Conservation (phyloP, 164 flowering plant species). For the Protea cynaroides region DNA sequence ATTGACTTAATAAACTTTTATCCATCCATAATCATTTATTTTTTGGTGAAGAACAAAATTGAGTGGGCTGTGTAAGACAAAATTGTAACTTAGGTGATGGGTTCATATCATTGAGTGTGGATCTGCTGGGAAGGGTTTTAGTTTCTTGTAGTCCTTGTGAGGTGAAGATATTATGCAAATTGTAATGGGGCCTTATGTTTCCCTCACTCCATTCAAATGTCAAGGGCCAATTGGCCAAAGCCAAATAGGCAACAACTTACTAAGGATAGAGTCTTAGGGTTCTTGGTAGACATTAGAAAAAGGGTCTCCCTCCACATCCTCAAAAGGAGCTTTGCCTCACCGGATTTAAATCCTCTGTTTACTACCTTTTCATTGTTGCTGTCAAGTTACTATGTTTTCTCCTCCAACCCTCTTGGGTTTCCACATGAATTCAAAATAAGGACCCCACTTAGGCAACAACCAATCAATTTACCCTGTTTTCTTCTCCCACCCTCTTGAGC, state of each 20-base stretch:
- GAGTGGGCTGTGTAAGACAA: not conserved
- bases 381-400: slow-evolving; percentile 11
- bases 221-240: too few relatives aligned
- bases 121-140: not conserved
- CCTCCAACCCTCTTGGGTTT: not conserved
- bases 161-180: not conserved
- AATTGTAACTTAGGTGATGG: not conserved
- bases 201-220: slow-evolving; percentile 17
- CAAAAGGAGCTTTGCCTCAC: too few relatives aligned
- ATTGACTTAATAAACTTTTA: too few relatives aligned
- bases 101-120: not conserved
- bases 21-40: too few relatives aligned
- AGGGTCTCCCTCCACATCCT: not conserved
- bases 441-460: too few relatives aligned
- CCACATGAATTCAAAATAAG: too few relatives aligned
- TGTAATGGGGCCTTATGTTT: slow-evolving; percentile 1
- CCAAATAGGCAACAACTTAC: not conserved
- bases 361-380: slow-evolving; percentile 11
- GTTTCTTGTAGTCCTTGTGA: too few relatives aligned
- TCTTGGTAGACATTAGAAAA: not conserved
- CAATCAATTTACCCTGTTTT: too few relatives aligned
- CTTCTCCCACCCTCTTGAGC: too few relatives aligned
- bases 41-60: too few relatives aligned
- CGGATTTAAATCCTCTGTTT: too few relatives aligned
- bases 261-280: not conserved